Evolutionary conservation across 1,284 basidiomycete species (phyloP).

Genomic region (Leucoagaricus sp.): DNA sequence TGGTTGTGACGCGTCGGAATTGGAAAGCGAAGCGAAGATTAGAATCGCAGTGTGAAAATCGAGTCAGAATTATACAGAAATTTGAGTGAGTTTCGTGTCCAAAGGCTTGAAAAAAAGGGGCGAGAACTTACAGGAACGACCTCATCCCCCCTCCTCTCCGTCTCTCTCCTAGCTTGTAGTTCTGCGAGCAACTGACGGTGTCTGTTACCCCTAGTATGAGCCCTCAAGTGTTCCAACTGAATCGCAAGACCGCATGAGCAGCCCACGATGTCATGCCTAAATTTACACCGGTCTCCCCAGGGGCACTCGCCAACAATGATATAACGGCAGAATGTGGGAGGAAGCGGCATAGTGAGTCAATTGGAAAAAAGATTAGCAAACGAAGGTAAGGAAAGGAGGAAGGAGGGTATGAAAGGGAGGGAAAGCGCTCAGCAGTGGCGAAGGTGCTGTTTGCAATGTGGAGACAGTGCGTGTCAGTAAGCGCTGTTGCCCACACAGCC

Average conservation of each 20-base stretch:
- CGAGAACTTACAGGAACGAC: conserved; percentile 1
- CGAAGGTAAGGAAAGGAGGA: neutral
- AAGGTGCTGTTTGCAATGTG: neutral
- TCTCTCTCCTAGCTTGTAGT: conserved; percentile 10
- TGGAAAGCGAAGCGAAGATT: too few relatives aligned
- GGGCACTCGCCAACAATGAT: conserved; percentile 26
- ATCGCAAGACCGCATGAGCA: conserved; percentile 34
- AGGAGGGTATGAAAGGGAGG: neutral
- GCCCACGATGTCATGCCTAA: conserved; percentile 33
- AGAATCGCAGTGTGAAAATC: neutral
- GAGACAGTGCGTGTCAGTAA: neutral
- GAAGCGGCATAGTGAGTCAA: neutral
- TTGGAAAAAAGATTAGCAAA: neutral
- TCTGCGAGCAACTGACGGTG: conserved; percentile 22
- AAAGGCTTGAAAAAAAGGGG: neutral
- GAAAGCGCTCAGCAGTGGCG: neutral
- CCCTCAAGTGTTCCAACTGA: conserved; percentile 13
- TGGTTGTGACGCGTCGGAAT: neutral
- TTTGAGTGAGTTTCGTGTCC: neutral
- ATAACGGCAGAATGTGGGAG: conserved; percentile 25
- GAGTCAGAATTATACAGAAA: neutral
- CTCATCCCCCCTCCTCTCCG: neutral
- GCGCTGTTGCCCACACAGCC: neutral
- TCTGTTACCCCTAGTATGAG: conserved; percentile 29
- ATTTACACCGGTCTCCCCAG: conserved; percentile 25